A percentile compares a stretch with the other conserved stretches of the same genome.
Evolutionary conservation across 352 stramenopile genomes (phyloP).

Genomic region (Peronospora belbahrii): DNA sequence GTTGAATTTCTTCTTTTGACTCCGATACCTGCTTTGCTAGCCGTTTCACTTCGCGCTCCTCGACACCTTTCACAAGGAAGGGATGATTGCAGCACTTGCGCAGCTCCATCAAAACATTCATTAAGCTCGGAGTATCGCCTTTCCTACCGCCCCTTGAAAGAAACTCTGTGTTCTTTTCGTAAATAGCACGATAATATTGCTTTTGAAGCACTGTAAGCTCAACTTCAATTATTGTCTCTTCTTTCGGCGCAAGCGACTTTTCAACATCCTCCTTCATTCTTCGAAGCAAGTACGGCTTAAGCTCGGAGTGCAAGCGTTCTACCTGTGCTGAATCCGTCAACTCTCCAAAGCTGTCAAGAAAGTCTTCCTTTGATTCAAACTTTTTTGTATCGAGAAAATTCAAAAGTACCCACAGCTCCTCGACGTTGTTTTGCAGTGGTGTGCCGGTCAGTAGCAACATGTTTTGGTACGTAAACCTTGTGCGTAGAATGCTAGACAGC

Average conservation of each 20-base stretch:
- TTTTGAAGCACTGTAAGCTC: conserved; percentile 87
- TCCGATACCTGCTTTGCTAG: conserved; percentile 49
- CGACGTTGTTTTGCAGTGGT: conserved; percentile 86
- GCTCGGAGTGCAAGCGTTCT: conserved; percentile 75
- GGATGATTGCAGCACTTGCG: conserved; percentile 93
- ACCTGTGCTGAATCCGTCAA: conserved; percentile 86
- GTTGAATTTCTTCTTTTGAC: conserved; percentile 42
- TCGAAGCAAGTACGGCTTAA: conserved; percentile 82
- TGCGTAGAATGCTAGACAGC: conserved; percentile 79
- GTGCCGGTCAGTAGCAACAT: conserved; percentile 88
- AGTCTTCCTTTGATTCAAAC: conserved; percentile 91
- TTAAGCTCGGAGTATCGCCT: conserved; percentile 71
- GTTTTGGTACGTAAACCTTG: conserved; percentile 72
- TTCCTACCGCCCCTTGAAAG: conserved; percentile 66
- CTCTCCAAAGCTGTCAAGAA: conserved; percentile 92
- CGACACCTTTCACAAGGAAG: conserved; percentile 88
- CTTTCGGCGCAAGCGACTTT: conserved; percentile 81
- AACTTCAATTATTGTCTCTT: conserved; percentile 89
- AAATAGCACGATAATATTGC: conserved; percentile 89
- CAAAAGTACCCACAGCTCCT: conserved; percentile 96
- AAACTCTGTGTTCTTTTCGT: conserved; percentile 90
- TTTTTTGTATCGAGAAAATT: conserved; percentile 94
- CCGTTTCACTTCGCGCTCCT: conserved; percentile 66
- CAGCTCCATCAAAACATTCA: conserved; percentile 92
- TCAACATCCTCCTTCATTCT: conserved; percentile 89